Conservation (phyloP, 2,329 filamentous ascomycete genomes). For the Pseudogymnoascus sp. region DNA sequence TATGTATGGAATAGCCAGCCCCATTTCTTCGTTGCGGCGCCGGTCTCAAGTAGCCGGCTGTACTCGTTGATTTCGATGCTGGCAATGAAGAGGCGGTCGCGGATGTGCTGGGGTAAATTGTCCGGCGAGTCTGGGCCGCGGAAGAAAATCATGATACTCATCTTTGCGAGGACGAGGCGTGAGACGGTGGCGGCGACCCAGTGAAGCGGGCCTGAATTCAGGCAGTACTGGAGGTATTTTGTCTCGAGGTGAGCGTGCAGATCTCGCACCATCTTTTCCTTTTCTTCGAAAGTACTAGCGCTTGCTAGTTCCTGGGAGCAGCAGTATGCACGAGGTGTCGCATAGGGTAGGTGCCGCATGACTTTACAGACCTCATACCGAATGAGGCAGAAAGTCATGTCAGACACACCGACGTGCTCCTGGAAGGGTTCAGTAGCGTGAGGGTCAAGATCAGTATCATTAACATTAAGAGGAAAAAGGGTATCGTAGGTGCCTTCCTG, state of each 20-base stretch:
- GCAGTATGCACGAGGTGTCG: conserved; percentile 9
- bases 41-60: conserved; percentile 31
- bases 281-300: conserved; percentile 24
- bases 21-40: conserved; percentile 33
- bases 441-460: conserved; percentile 39
- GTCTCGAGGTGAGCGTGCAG: conserved; percentile 25
- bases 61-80: conserved; percentile 37
- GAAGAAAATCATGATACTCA: conserved; percentile 31
- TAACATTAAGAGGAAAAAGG: conserved; percentile 40
- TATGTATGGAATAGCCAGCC: conserved; percentile 37
- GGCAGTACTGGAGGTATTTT: conserved; percentile 29
- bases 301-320: conserved; percentile 10
- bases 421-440: conserved; percentile 23
- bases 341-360: conserved; percentile 18
- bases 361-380: conserved; percentile 29
- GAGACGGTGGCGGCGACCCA: conserved; percentile 42
- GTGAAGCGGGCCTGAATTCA: conserved; percentile 38
- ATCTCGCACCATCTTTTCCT: conserved; percentile 26
- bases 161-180: conserved; percentile 33
- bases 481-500: conserved; percentile 53
- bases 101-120: conserved; percentile 28
- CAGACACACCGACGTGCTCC: conserved; percentile 28
- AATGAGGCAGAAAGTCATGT: conserved; percentile 33
- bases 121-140: conserved; percentile 23
- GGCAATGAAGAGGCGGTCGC: conserved; percentile 31